Evolutionary conservation across 306 rosid genomes (phyloP), one percentile per base, ranked within the genome.

Genomic region (Prunus mongolica): DNA sequence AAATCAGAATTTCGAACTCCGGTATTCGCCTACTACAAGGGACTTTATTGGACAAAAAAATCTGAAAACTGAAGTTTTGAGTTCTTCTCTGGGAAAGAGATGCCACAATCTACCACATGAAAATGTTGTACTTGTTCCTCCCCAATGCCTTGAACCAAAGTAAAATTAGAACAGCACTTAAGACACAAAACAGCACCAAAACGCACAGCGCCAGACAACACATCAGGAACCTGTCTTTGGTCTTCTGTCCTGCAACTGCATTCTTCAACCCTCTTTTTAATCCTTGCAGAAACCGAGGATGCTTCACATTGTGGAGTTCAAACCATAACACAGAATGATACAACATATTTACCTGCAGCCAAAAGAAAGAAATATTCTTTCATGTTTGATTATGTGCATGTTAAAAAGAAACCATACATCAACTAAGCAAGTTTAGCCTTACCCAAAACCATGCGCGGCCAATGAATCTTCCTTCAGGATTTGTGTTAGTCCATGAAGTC

Each of bases 181-280:
- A 60, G 49, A 61, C 72, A 61, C 65, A 75, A 14, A 80, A 38
- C 76, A 80, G 64, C 76, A 74, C 60, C 76, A 80, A 58, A 74
- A 69, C 13, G 38, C 65, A 68, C 5, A 60, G 24, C 52, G 51
- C n/a, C 16, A 80, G n/a, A 65, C 18, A 45, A 62, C 61, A 80
- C 38, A 69, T 8, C 56, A 75, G n/a, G 22, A 54, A 52, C 38
- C 72, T 61, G 50, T 75, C 72, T 44, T 49, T 75, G 28, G 19
- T 60, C 50, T 52, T 80, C 30, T 62, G 61, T 22, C 80, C 72
- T 68, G 65, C 76, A 52, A 71, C 49, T 34, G 38, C 66, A 63
- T 41, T 63, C 22, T 64, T 66, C 58, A 67, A 3, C 28, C 49
- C 56, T 10, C 52, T 67, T 22, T 51, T 50, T 5, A 58, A 6